phyloP scores from a whole-genome alignment of 2,329 filamentous ascomycete genomes.

The Aspergillus arachidicola region DNA sequence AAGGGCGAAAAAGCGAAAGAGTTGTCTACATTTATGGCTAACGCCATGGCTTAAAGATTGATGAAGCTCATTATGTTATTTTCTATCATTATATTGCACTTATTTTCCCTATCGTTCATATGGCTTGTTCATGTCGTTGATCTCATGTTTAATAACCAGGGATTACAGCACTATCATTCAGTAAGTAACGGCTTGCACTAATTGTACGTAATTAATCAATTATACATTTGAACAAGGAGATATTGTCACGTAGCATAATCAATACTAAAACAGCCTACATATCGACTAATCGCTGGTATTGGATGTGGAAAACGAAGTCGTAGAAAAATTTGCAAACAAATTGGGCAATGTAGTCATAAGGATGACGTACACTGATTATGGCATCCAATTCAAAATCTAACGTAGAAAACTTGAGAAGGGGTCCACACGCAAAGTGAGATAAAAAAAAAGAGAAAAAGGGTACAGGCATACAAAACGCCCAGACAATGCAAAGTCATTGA shows the following conservation, averaged over 20 bases:
- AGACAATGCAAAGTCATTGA: constrained; percentile 16
- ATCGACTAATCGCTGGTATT: background rate
- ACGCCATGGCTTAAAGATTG: constrained; percentile 23
- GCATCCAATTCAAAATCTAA: background rate
- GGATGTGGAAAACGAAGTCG: background rate
- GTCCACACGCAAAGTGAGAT: background rate
- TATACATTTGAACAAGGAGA: background rate
- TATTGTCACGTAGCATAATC: background rate
- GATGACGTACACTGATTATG: background rate
- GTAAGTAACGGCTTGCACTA: background rate
- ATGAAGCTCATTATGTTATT: background rate
- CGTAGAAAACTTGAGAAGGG: background rate
- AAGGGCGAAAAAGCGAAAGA: constrained; percentile 33
- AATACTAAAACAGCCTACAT: background rate
- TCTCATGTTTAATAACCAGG: background rate
- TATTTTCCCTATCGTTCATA: constrained; percentile 4
- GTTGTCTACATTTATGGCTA: constrained; percentile 32
- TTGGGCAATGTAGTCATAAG: background rate
- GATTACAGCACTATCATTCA: background rate
- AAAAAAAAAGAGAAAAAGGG: constrained; percentile 2
- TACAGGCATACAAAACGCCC: constrained; percentile 15
- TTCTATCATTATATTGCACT: constrained; percentile 6
- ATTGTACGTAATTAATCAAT: background rate
- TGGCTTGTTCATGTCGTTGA: background rate
- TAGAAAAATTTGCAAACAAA: background rate